A percentile compares a stretch with the other conserved stretches of the same genome.
These are phyloP conservation scores for Starmera dryadoides DNA, from an alignment of 805 yeast genomes.

Conservation along the genomic window DNA sequence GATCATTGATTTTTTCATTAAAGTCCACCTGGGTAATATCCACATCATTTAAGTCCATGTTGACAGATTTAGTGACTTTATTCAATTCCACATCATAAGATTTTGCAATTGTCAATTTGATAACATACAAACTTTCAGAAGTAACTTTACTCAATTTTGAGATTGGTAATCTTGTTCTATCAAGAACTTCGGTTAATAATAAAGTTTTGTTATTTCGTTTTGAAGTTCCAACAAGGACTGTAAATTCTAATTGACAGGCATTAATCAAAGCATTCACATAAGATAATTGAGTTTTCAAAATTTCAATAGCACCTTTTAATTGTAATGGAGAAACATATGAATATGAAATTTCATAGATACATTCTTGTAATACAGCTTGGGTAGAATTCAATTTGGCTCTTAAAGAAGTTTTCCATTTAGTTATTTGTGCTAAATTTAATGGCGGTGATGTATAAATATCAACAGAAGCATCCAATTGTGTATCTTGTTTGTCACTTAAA, in stretches of 20 bases:
- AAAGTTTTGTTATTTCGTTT: conserved; percentile 22
- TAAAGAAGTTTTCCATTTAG: conserved; percentile 25
- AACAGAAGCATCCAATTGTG: not conserved
- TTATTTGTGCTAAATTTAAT: conserved; percentile 23
- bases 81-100: conserved; percentile 30
- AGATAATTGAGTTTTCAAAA: conserved; percentile 24
- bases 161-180: conserved; percentile 24
- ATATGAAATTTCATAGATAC: conserved; percentile 41
- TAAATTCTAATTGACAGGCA: conserved; percentile 39
- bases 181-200: conserved; percentile 24
- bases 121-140: conserved; percentile 24
- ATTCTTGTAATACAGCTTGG: conserved; percentile 35
- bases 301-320: conserved; percentile 26
- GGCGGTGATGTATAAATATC: conserved; percentile 16
- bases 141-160: conserved; percentile 25
- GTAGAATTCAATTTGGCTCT: conserved; percentile 27
- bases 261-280: conserved; percentile 36
- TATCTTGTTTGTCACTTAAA: not conserved
- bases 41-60: conserved; percentile 11
- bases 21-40: conserved; percentile 18
- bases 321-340: conserved; percentile 38
- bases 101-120: conserved; percentile 27
- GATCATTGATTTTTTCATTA: conserved; percentile 13
- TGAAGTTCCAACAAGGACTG: conserved; percentile 19
- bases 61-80: conserved; percentile 2